Evolutionary conservation across 495 filamentous ascomycete species (phyloP).

Genomic region (Aspergillus sclerotioniger): DNA sequence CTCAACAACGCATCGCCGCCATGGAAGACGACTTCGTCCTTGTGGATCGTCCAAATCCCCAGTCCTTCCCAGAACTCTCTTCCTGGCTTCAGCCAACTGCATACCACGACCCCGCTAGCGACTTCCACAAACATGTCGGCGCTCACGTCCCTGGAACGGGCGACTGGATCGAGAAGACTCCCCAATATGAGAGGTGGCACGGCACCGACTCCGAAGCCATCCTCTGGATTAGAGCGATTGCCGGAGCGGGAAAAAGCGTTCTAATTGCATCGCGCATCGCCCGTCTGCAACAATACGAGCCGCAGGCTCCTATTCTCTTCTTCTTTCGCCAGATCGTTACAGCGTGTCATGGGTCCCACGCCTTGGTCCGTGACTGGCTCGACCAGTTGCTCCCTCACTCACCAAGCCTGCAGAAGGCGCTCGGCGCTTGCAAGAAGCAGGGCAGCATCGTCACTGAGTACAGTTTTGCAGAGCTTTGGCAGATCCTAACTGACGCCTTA

Average conservation of each 20-base stretch:
- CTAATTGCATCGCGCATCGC: slow-evolving; percentile 39
- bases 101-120: slow-evolving; percentile 1
- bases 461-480: slow-evolving; percentile 26
- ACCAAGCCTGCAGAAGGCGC: slow-evolving; percentile 31
- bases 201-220: slow-evolving; percentile 28
- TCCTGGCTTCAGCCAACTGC: slow-evolving; percentile 9
- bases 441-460: slow-evolving; percentile 12
- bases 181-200: slow-evolving; percentile 42
- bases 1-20: no score
- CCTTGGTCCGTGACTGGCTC: slow-evolving; percentile 44
- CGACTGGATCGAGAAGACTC: slow-evolving; percentile 37
- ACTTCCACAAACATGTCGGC: slow-evolving; percentile 19
- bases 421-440: slow-evolving; percentile 26
- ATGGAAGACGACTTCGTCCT: neutral
- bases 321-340: slow-evolving; percentile 56
- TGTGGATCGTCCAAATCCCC: neutral
- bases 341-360: slow-evolving; percentile 43
- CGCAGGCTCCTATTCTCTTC: slow-evolving; percentile 38
- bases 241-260: slow-evolving; percentile 53
- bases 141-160: slow-evolving; percentile 45
- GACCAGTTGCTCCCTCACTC: slow-evolving; percentile 40
- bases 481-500: slow-evolving; percentile 18
- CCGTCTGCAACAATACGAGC: slow-evolving; percentile 25
- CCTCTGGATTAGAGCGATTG: slow-evolving; percentile 51
- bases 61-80: neutral